Percentiles rank a stretch among this genome's conserved stretches.
These are phyloP conservation scores for Potentilla sterilis DNA, from an alignment of 306 rosid genomes.

Conservation along the genomic window DNA sequence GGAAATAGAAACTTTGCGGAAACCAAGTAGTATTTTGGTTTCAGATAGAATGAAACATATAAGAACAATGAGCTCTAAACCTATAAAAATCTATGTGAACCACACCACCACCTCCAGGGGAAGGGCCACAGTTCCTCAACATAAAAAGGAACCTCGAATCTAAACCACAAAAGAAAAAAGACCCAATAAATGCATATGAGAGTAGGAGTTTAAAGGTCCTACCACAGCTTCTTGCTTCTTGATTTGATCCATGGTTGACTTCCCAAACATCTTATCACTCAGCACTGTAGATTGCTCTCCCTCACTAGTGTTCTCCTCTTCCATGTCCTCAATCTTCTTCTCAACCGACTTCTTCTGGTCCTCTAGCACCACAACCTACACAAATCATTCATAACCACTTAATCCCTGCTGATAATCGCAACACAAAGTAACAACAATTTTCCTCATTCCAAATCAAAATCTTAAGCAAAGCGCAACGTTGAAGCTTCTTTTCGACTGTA, in stretches of 20 bases:
- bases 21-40: background rate
- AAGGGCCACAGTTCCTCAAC: background rate
- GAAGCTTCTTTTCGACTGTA: background rate
- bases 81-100: background rate
- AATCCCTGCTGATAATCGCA: conserved; percentile 6
- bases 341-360: conserved; percentile 57
- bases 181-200: too few relatives aligned
- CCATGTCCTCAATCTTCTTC: conserved; percentile 40
- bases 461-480: background rate
- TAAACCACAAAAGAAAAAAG: background rate
- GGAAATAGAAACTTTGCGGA: background rate
- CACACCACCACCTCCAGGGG: background rate
- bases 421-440: background rate
- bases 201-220: conserved; percentile 12
- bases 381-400: conserved; percentile 10
- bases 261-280: conserved; percentile 31
- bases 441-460: background rate
- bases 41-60: background rate
- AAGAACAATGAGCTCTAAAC: background rate
- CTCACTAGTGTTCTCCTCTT: conserved; percentile 26
- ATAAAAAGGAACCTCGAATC: background rate
- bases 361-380: conserved; percentile 80
- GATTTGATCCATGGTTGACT: conserved; percentile 41
- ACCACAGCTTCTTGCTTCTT: conserved; percentile 54
- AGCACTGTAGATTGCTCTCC: conserved; percentile 27